A percentile compares a stretch with the other conserved stretches of the same genome.
Evolutionary conservation across 805 yeast genomes (phyloP).

Genomic region (Huiozyma naganishii): DNA sequence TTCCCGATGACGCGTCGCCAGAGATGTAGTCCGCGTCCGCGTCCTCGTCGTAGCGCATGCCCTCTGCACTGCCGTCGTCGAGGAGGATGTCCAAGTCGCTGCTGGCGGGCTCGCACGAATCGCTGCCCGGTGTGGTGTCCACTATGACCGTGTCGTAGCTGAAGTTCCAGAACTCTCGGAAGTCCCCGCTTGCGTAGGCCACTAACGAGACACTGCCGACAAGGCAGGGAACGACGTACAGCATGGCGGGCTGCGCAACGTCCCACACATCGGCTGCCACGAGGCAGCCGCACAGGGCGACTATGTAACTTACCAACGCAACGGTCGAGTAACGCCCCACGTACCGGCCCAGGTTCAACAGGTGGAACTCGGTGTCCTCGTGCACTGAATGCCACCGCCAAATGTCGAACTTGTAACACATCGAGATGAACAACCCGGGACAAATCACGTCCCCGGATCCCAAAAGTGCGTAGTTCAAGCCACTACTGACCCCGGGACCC

Average conservation of each 20-base stretch:
- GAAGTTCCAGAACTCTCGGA: conserved; percentile 32
- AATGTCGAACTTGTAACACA: conserved; percentile 47
- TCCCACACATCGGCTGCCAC: conserved; percentile 30
- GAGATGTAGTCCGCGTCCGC: too few species aligned
- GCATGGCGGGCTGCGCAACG: conserved; percentile 56
- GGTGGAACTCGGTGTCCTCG: conserved; percentile 31
- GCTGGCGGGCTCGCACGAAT: too few species aligned
- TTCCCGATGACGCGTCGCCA: too few species aligned
- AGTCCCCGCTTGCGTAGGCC: conserved; percentile 35
- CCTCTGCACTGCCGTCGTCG: too few species aligned
- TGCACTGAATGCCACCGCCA: conserved; percentile 29
- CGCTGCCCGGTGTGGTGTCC: not conserved
- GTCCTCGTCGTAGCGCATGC: too few species aligned
- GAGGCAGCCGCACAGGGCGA: conserved; percentile 38
- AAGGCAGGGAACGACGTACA: conserved; percentile 48
- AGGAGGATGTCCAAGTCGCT: too few species aligned
- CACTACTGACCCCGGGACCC: not conserved
- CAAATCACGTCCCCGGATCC: conserved; percentile 61
- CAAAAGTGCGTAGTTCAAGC: conserved; percentile 27
- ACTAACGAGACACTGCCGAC: conserved; percentile 25
- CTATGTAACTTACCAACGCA: conserved; percentile 37
- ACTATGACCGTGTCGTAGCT: conserved; percentile 10
- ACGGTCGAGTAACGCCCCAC: conserved; percentile 37
- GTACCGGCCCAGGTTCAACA: conserved; percentile 21
- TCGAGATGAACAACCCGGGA: conserved; percentile 44